Evolutionary conservation across 164 flowering plant genomes (phyloP).

Genomic region (Malania oleifera): DNA sequence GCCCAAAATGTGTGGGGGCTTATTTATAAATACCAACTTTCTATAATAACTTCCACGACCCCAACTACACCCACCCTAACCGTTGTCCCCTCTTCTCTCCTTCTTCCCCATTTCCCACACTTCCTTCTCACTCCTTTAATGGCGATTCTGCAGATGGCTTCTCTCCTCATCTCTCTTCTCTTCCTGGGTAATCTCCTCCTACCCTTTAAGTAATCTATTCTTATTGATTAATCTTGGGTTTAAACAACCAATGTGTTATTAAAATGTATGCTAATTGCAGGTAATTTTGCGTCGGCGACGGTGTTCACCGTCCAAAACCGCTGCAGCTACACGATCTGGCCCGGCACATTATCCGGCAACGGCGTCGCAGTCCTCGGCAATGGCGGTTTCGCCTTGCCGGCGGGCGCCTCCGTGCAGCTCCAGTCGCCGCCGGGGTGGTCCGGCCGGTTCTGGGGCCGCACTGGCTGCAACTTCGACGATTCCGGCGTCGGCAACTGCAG

Average conservation of each 20-base stretch:
- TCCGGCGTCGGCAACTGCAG: slow-evolving; percentile 59
- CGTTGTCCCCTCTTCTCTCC: too few species aligned
- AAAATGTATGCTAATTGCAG: too few species aligned
- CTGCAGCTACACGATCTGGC: slow-evolving; percentile 75
- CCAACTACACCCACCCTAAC: background rate
- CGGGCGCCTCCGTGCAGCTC: slow-evolving; percentile 45
- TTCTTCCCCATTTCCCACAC: background rate
- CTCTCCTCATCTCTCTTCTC: background rate
- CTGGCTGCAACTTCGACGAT: slow-evolving; percentile 73
- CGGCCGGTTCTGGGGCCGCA: slow-evolving; percentile 89
- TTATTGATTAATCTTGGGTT: background rate
- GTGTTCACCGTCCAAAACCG: slow-evolving; percentile 57
- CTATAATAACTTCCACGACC: slow-evolving; percentile 4
- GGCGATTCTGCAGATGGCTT: background rate
- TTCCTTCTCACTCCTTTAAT: background rate
- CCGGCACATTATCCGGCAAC: slow-evolving; percentile 73
- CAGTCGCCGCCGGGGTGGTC: slow-evolving; percentile 78
- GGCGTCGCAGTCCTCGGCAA: slow-evolving; percentile 39
- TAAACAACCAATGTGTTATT: too few species aligned
- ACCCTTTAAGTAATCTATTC: too few species aligned
- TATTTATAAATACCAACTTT: too few species aligned
- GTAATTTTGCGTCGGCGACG: slow-evolving; percentile 36
- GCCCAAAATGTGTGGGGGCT: too few species aligned
- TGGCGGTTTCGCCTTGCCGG: slow-evolving; percentile 53
- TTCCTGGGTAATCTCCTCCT: too few species aligned